These are phyloP conservation scores for Ceratobasidium sp. DNA, from an alignment of 1,284 basidiomycete genomes.

Conservation along the genomic window DNA sequence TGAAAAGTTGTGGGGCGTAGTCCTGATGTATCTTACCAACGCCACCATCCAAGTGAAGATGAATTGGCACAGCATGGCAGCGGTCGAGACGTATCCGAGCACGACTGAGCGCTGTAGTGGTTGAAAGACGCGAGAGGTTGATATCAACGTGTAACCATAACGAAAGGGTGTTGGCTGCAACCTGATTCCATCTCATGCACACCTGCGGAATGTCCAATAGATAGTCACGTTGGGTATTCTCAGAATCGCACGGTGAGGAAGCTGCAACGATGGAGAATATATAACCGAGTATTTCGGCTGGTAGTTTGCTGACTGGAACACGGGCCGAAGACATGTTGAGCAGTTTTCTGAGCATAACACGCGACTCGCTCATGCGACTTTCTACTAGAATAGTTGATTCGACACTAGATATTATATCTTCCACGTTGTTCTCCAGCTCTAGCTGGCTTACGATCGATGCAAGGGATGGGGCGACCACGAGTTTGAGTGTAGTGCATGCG, in stretches of 20 bases:
- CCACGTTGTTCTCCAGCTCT: not conserved
- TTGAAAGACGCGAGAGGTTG: not conserved
- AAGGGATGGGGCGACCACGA: not conserved
- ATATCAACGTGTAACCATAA: constrained; percentile 32
- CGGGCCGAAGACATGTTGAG: not conserved
- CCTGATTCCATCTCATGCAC: constrained; percentile 18
- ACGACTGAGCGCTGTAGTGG: not conserved
- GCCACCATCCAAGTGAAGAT: not conserved
- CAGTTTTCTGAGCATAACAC: not conserved
- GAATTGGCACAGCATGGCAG: not conserved
- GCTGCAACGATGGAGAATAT: not conserved
- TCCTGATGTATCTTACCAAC: not conserved
- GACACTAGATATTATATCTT: not conserved
- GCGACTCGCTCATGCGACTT: not conserved
- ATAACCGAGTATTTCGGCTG: too few relatives aligned
- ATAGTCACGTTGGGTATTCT: not conserved
- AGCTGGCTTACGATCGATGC: not conserved
- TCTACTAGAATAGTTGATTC: not conserved
- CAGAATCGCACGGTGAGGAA: not conserved
- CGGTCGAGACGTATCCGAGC: not conserved
- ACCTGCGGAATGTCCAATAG: not conserved
- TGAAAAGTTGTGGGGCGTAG: not conserved
- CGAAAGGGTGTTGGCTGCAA: not conserved
- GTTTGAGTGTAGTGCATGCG: not conserved
- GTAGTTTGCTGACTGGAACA: not conserved